These are phyloP conservation scores for Xylaria sp. DNA, from an alignment of 2,329 filamentous ascomycete species.

Conservation along the genomic window DNA sequence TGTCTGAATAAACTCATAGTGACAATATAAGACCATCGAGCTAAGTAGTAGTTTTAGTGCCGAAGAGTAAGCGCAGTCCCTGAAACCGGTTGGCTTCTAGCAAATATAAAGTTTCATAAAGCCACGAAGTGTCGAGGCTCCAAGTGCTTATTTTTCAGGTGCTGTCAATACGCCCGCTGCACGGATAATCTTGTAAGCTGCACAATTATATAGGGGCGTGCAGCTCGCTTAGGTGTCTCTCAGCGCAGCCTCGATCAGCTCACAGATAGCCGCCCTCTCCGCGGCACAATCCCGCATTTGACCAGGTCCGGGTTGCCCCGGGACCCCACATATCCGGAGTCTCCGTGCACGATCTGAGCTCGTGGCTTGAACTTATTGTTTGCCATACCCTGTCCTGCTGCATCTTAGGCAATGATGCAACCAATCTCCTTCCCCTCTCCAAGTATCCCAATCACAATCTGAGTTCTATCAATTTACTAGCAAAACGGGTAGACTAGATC, in stretches of 20 bases:
- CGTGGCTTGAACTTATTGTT: constrained; percentile 1
- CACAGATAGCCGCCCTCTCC: not conserved
- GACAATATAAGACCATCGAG: too few species aligned
- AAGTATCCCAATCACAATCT: not conserved
- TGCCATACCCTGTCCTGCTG: constrained; percentile 1
- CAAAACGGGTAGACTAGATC: not conserved
- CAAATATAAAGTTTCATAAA: not conserved
- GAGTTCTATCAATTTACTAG: not conserved
- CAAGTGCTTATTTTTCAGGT: not conserved
- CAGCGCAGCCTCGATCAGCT: not conserved
- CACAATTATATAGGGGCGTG: not conserved
- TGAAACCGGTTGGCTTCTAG: not conserved
- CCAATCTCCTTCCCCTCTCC: not conserved
- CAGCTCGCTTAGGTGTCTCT: not conserved
- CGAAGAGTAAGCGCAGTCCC: not conserved
- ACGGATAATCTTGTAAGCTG: not conserved
- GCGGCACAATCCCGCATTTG: not conserved
- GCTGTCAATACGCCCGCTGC: not conserved
- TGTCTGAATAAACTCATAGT: not conserved
- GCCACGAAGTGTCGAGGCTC: not conserved
- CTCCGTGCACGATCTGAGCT: not conserved
- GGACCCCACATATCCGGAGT: not conserved
- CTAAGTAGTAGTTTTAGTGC: not conserved
- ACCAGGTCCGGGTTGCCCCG: not conserved
- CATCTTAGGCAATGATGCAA: not conserved